Base-by-base conservation (phyloP, 345 rosid species). In the Syzygium oleosum region DNA sequence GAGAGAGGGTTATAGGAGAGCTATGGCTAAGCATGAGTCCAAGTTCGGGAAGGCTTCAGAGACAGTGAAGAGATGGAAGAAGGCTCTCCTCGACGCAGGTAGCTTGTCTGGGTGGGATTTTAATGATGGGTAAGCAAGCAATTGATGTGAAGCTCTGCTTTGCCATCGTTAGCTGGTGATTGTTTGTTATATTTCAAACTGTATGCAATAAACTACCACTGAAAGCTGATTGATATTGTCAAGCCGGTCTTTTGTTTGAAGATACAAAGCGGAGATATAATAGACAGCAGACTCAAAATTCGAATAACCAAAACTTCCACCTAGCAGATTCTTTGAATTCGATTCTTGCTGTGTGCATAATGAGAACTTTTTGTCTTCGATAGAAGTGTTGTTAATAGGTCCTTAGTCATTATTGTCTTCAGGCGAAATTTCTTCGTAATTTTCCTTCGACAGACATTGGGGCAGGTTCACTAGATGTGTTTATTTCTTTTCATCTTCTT, bases 61-160 rank as follows among this genome's bases (percentile, higher is more conserved):
- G 61, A 56, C 23, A 56, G 61, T 56, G 61, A 9, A 56, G 10
- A 22, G 27, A 56, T 23, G 61, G n/a, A 56, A 56, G 61, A 56
- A 56, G 10, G 27, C n/a, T 23, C 1, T 23, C 10, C 6, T 9
- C 10, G 13, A 56, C 0, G 61, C 12, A 0, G 13, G 61, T 56
- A 9, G 23, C 61, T 56, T 56, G 0, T 56, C 0, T 9, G n/a
- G 61, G 61, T 56, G n/a, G 61, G 5, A 22, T 56, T 1, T 21
- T 22, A 56, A 56, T 22, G 5, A 56, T 8, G 59, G 27, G 56
- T 54, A 54, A 54, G 56, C 16, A 53, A 17, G 2, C 4, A 55
- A 3, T 55, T 55, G 59, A 0, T 8, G 27, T 0, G 25, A 55
- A 1, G 5, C 59, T 2, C 0, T 55, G 12, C 1, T 55, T 8